Evolutionary conservation across 768 basidiomycete genomes (phyloP), one percentile per base, ranked within the genome.

Genomic region (Amanita polypyramis): DNA sequence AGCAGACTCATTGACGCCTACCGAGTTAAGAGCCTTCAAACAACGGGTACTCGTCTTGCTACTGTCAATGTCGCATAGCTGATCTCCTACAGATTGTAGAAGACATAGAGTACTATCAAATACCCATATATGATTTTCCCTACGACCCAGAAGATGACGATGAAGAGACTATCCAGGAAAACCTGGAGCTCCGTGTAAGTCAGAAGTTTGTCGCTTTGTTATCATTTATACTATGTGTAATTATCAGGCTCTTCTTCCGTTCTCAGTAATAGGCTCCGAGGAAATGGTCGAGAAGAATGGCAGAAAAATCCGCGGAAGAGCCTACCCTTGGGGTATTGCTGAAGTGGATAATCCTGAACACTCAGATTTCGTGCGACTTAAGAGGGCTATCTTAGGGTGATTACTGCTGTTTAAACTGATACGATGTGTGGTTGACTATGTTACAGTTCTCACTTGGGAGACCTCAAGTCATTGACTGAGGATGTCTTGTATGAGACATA

Each of bases 101-200:
- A 63, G 91, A 95, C 56, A 92, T 95, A 55, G 83, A 86, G 56
- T 72, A 89, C 69, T 90, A 90, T 64, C 76, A 80, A 50, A 93
- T 94, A 55, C 88, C 89, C 1, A 80, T 93, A 40, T 93, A 92
- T 70, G 92, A 92, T 72, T 94, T 94, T 76, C 90, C 90, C 0
- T 94, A 91, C 62, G 90, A 93, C 56, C 76, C 85, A 3, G 91
- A 95, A 58, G 91, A 95, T 65, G 91, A 95, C 56, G 91, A 94
- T 57, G 86, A 91, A 59, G 90, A 92, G 39, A 93, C 90, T 4
- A 86, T 95, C 52, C 74, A 77, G 51, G 90, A 93, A 63, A 93
- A 93, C 64, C 80, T 79, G 64, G 89, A 92, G 64, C 73, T 94
- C n/a, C 72, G 90, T 35, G 83, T 83, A 53, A 50, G 78, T 41